These are phyloP conservation scores for Penicillium sp. DNA, from an alignment of 2,329 filamentous ascomycete species.

Conservation along the genomic window DNA sequence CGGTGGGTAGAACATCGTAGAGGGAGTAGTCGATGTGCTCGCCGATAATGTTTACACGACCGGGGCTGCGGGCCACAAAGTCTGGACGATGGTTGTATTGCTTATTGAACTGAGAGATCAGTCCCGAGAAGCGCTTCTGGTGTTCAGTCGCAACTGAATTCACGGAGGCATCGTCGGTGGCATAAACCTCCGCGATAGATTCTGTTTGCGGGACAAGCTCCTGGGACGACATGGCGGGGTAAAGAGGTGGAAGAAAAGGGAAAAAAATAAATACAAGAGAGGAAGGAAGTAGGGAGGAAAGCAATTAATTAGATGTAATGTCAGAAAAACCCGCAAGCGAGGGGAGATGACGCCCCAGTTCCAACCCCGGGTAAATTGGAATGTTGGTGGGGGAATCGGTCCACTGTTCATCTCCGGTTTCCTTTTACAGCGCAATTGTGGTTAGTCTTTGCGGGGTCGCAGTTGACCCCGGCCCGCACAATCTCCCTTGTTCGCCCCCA, in stretches of 20 bases:
- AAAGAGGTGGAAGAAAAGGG: conserved; percentile 3
- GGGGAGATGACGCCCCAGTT: conserved; percentile 8
- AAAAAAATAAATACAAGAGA: neutral
- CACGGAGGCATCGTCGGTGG: conserved; percentile 73
- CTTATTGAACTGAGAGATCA: conserved; percentile 70
- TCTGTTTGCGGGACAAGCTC: conserved; percentile 70
- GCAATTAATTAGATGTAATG: conserved; percentile 1
- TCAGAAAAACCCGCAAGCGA: conserved; percentile 1
- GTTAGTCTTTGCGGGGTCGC: conserved; percentile 14
- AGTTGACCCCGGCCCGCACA: conserved; percentile 1
- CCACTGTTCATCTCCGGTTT: conserved; percentile 14
- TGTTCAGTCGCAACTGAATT: conserved; percentile 67
- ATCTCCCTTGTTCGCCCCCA: neutral
- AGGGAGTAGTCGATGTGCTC: conserved; percentile 99
- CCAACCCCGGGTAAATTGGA: conserved; percentile 16
- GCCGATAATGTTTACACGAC: conserved; percentile 96
- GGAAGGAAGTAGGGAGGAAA: neutral
- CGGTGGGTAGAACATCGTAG: conserved; percentile 94
- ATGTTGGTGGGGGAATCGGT: conserved; percentile 9
- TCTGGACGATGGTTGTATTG: conserved; percentile 69
- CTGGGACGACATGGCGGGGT: conserved; percentile 41
- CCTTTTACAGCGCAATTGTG: conserved; percentile 7
- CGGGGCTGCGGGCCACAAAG: conserved; percentile 87
- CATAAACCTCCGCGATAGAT: conserved; percentile 80
- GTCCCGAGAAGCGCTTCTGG: conserved; percentile 70